A percentile compares a stretch with the other conserved stretches of the same genome.
These are phyloP conservation scores for Conoideocrella luteorostrata DNA, from an alignment of 2,329 filamentous ascomycete genomes.

Conservation along the genomic window DNA sequence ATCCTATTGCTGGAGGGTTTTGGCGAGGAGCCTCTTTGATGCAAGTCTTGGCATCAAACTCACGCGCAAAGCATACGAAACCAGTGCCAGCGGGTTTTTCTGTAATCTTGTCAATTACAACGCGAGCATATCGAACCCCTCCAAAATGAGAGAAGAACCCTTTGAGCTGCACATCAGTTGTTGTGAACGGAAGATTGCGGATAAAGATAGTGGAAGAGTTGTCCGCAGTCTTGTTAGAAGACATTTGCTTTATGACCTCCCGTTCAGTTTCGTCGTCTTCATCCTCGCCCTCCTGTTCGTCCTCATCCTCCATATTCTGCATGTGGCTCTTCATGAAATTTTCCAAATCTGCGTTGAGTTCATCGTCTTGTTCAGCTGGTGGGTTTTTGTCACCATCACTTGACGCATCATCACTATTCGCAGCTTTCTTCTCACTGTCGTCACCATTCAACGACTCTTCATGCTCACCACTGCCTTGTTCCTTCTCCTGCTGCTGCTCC, in stretches of 20 bases:
- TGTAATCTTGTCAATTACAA: slow-evolving; percentile 80
- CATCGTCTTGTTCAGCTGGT: slow-evolving; percentile 27
- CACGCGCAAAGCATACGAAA: slow-evolving; percentile 86
- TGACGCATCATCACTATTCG: slow-evolving; percentile 21
- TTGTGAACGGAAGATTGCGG: slow-evolving; percentile 87
- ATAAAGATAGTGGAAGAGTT: slow-evolving; percentile 81
- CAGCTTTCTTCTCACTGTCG: slow-evolving; percentile 24
- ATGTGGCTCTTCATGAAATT: slow-evolving; percentile 55
- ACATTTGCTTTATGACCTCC: too few relatives aligned
- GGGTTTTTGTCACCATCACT: slow-evolving; percentile 24
- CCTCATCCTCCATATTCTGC: slow-evolving; percentile 52
- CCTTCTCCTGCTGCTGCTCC: slow-evolving; percentile 54
- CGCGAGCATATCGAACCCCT: slow-evolving; percentile 78
- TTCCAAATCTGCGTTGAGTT: slow-evolving; percentile 38
- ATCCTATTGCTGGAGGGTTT: slow-evolving; percentile 37
- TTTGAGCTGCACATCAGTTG: slow-evolving; percentile 74
- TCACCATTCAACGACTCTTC: slow-evolving; percentile 24
- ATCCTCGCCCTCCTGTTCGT: slow-evolving; percentile 42
- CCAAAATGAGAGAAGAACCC: slow-evolving; percentile 87
- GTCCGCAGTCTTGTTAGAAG: slow-evolving; percentile 40
- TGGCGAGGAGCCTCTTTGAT: slow-evolving; percentile 66
- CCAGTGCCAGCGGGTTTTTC: slow-evolving; percentile 86
- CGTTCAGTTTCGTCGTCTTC: slow-evolving; percentile 32
- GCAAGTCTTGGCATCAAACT: slow-evolving; percentile 69
- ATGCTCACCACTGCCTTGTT: slow-evolving; percentile 30